A percentile compares a stretch with the other conserved stretches of the same genome.
phyloP scores from a whole-genome alignment of 768 basidiomycete genomes.

The Pholiota microspora region DNA sequence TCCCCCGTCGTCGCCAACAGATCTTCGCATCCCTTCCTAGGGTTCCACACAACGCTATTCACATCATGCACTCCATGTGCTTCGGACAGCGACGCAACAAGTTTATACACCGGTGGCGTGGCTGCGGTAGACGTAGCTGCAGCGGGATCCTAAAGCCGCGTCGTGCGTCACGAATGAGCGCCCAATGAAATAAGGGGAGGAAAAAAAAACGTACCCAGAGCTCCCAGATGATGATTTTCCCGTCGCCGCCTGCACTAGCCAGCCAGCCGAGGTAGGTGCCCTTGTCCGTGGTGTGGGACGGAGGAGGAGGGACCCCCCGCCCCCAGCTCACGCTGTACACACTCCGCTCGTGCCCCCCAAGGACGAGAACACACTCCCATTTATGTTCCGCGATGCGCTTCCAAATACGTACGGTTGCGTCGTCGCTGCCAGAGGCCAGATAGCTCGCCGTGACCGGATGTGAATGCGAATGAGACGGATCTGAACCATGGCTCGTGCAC shows the following conservation, averaged over 20 bases:
- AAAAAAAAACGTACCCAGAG: slow-evolving; percentile 45
- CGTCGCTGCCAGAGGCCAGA: slow-evolving; percentile 87
- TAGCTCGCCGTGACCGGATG: slow-evolving; percentile 37
- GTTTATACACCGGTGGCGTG: slow-evolving; percentile 28
- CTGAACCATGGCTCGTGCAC: not conserved
- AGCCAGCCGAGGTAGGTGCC: slow-evolving; percentile 69
- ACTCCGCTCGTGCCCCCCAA: slow-evolving; percentile 67
- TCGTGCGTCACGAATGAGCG: not conserved
- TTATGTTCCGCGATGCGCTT: slow-evolving; percentile 56
- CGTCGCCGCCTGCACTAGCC: slow-evolving; percentile 86
- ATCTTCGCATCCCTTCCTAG: slow-evolving; percentile 57
- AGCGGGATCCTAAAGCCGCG: slow-evolving; percentile 23
- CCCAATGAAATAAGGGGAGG: slow-evolving; percentile 8
- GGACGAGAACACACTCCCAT: slow-evolving; percentile 60
- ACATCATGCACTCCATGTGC: slow-evolving; percentile 86
- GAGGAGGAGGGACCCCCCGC: slow-evolving; percentile 27
- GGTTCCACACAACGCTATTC: slow-evolving; percentile 85
- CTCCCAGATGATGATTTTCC: slow-evolving; percentile 79
- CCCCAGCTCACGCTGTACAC: slow-evolving; percentile 85
- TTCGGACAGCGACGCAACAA: slow-evolving; percentile 56
- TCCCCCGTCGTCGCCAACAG: slow-evolving; percentile 84
- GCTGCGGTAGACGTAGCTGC: slow-evolving; percentile 9
- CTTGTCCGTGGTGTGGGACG: slow-evolving; percentile 18
- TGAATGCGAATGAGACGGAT: slow-evolving; percentile 4
- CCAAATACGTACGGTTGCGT: slow-evolving; percentile 85